Conservation (phyloP, 2,329 filamentous ascomycete species). For the Arthrobotrys pseudoclavata region DNA sequence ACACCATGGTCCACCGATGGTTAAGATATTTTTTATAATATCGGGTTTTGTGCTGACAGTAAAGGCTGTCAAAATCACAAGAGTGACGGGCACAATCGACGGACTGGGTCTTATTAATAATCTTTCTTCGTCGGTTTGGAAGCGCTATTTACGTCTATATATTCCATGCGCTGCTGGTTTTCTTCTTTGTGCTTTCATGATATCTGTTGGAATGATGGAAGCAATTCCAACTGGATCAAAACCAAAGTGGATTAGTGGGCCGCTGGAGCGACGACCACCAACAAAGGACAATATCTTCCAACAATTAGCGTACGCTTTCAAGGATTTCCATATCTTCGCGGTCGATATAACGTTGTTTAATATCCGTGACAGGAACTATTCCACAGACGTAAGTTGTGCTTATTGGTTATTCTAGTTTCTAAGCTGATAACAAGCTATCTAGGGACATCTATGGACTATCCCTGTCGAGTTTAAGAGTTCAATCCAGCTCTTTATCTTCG, state of each 20-base stretch:
- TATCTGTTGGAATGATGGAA: conserved; percentile 35
- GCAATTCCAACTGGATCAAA: conserved; percentile 2
- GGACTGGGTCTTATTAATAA: conserved; percentile 18
- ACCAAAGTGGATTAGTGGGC: conserved; percentile 29
- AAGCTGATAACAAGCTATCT: conserved; percentile 65
- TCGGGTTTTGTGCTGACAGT: conserved; percentile 38
- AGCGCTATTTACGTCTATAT: conserved; percentile 36
- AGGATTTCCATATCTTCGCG: conserved; percentile 35
- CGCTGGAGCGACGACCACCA: conserved; percentile 18
- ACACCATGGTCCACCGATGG: conserved; percentile 38
- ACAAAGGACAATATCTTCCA: conserved; percentile 19
- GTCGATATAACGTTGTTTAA: conserved; percentile 24
- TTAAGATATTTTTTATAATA: conserved; percentile 51
- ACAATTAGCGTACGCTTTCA: conserved; percentile 5
- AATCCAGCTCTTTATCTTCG: conserved; percentile 37
- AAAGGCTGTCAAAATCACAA: conserved; percentile 28
- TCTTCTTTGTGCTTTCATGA: conserved; percentile 37
- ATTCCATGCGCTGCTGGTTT: conserved; percentile 36
- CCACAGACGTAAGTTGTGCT: conserved; percentile 25
- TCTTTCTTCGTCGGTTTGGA: conserved; percentile 41
- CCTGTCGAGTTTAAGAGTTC: conserved; percentile 40
- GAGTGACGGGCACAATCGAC: conserved; percentile 16
- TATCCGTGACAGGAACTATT: conserved; percentile 12
- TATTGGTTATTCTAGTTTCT: conserved; percentile 36
- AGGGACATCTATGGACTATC: conserved; percentile 46